Evolutionary conservation across 768 basidiomycete species (phyloP), one percentile per base, ranked within the genome.

Genomic region (Galerina marginata): DNA sequence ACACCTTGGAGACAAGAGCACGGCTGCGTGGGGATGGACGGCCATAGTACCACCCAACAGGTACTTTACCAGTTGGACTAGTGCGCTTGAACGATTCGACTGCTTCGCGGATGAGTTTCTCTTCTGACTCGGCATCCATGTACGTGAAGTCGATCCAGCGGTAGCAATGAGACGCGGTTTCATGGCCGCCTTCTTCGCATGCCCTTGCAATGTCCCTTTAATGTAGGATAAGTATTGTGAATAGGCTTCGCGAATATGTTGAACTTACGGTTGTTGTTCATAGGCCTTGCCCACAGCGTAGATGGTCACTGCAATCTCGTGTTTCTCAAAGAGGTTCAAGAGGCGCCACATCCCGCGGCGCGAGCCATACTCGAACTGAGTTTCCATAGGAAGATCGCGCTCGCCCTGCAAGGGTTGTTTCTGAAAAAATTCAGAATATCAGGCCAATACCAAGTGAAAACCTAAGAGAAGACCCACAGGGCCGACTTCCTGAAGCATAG

Each of bases 341-440:
- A 65, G 60, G 11, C 64, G 64, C 64, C 64, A 65, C 64, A 65
- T 62, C 14, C 64, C 64, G 6, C 64, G 64, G 25, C 64, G 60
- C n/a, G 64, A 59, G 44, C 64, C 64, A 25, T 65, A 65, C 50
- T 65, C 64, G 33, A 65, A 65, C 29, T 65, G 64, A 16, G 56
- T 62, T 40, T 65, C 64, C 64, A 65, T 65, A 6, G 64, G 64
- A 25, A 65, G 44, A 52, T 65, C 64, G 44, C 64, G 60, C 44
- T 65, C 60, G 0, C 64, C 64, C 1, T 42, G 39, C n/a, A 64
- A 45, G 4, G 56, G 45, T 1, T 46, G 26, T 61, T 60, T 64
- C 63, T 64, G 51, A n/a, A 29, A 54, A 5, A 29, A 9, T 7
- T 40, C 25, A 54, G 25, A 12, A 40, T 14, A 26, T 25, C n/a